phyloP scores from a whole-genome alignment of 2,329 filamentous ascomycete species.

The Aspergillus piperis region DNA sequence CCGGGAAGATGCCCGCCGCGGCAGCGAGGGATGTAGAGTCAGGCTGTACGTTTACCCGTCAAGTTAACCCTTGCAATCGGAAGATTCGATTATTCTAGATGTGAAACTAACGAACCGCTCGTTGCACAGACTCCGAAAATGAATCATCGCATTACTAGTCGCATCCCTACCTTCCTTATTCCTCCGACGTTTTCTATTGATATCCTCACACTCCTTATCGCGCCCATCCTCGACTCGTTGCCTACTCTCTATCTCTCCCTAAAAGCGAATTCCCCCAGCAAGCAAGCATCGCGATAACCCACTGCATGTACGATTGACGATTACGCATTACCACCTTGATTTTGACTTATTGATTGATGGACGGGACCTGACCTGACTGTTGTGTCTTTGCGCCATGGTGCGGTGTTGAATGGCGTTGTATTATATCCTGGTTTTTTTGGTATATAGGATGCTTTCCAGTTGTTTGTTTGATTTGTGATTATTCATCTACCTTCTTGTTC shows the following conservation, averaged over 20 bases:
- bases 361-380: neutral
- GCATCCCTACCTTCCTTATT: neutral
- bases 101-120: neutral
- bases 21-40: conserved; percentile 13
- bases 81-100: too few species aligned
- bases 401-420: conserved; percentile 4
- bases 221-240: too few species aligned
- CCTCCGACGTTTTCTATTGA: too few species aligned
- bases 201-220: neutral
- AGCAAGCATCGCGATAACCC: neutral
- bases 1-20: neutral
- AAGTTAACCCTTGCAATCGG: neutral
- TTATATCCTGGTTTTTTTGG: neutral
- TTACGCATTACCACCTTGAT: neutral
- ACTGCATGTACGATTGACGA: neutral
- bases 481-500: neutral
- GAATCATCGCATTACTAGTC: conserved; percentile 6
- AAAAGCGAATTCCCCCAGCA: neutral
- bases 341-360: neutral
- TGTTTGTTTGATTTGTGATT: neutral
- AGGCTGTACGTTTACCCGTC: conserved; percentile 6
- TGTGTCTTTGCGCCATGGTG: neutral
- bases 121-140: conserved; percentile 4
- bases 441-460: neutral
- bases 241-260: neutral